These are phyloP conservation scores for Cryptococcus sp. DNA, from an alignment of 1,284 basidiomycete genomes.

Conservation along the genomic window DNA sequence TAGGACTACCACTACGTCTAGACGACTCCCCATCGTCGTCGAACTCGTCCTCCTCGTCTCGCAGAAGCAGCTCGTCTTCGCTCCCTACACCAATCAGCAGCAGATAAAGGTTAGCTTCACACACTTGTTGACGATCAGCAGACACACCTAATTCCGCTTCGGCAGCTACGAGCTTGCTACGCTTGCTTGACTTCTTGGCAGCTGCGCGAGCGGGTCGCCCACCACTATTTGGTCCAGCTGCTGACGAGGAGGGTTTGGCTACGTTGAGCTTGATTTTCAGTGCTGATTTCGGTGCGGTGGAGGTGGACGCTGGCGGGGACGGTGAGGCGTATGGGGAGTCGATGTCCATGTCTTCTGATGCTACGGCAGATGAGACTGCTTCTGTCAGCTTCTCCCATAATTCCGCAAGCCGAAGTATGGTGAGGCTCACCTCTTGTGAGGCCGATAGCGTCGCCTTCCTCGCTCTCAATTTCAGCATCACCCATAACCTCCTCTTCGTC, in stretches of 20 bases:
- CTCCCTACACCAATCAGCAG: constrained; percentile 2
- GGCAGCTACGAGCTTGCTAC: constrained; percentile 14
- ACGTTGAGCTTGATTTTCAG: constrained; percentile 18
- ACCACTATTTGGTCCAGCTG: background rate
- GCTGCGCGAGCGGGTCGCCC: constrained; percentile 13
- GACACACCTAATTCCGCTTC: constrained; percentile 17
- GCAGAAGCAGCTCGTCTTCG: constrained; percentile 15
- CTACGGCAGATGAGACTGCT: constrained; percentile 7
- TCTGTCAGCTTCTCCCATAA: background rate
- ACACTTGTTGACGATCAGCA: background rate
- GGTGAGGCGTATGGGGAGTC: constrained; percentile 7
- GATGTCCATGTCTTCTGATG: constrained; percentile 13
- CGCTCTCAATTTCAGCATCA: background rate
- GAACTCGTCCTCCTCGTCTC: constrained; percentile 12
- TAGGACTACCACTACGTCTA: constrained; percentile 25
- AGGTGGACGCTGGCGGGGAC: background rate
- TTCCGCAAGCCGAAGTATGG: background rate
- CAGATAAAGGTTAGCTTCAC: background rate
- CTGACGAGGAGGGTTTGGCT: background rate
- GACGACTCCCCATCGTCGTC: constrained; percentile 8
- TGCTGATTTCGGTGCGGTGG: constrained; percentile 9
- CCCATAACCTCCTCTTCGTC: constrained; percentile 10
- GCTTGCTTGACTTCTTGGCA: constrained; percentile 20
- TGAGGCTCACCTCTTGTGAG: constrained; percentile 9
- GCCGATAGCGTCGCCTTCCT: background rate